phyloP scores from a whole-genome alignment of 257 asterid genomes.

The Salvia miltiorrhiza region DNA sequence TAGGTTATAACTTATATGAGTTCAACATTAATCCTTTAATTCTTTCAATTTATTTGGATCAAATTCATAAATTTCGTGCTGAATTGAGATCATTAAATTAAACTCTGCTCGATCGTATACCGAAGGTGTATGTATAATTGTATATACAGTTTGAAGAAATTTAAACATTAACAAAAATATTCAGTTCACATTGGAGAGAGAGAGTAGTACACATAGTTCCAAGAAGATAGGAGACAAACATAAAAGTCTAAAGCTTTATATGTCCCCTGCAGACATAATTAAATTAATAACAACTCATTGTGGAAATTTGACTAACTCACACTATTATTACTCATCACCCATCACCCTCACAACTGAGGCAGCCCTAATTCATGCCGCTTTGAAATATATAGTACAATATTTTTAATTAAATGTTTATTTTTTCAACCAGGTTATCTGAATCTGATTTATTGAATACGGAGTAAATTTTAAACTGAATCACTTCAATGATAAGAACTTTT shows the following conservation, averaged over 20 bases:
- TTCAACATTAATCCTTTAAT: too few species aligned
- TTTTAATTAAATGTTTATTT: background rate
- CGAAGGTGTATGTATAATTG: too few species aligned
- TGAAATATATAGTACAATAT: background rate
- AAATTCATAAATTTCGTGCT: too few species aligned
- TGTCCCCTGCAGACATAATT: background rate
- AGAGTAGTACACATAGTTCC: background rate
- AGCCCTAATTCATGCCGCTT: conserved; percentile 26
- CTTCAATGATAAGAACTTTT: background rate
- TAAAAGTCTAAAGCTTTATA: too few species aligned
- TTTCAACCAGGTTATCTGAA: background rate
- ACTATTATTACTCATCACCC: background rate
- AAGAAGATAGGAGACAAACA: background rate
- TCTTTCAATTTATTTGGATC: too few species aligned
- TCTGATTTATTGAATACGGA: background rate
- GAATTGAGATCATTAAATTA: too few species aligned
- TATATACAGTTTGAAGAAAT: background rate
- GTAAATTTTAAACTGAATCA: background rate
- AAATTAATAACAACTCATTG: background rate
- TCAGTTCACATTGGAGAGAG: background rate
- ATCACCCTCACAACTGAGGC: background rate
- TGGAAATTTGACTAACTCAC: background rate
- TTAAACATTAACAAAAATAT: background rate
- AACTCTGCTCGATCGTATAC: background rate
- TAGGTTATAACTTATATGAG: too few species aligned